Base-by-base conservation (phyloP, 1,284 basidiomycete species). In the Rhodotorula sp. region DNA sequence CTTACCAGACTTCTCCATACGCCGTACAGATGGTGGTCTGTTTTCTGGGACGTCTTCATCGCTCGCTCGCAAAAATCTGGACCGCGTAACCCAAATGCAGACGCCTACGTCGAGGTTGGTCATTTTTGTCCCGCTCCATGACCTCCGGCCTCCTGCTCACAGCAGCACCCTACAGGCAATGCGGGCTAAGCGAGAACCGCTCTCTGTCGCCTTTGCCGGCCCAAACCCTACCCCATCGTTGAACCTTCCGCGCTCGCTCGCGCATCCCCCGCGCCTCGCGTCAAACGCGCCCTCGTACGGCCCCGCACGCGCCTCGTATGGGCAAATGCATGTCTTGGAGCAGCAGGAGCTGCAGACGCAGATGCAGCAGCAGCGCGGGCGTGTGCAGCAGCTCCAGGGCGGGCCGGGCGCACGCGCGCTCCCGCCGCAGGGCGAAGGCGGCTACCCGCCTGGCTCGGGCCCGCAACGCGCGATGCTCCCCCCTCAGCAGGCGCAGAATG, bases 31-130 rank as follows among this genome's bases (percentile, higher is more conserved):
- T 81, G 82, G 78, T 84, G 83, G 83, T 74, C 78, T 29, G 79
- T 81, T 15, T 84, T 83, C 62, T 82, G 82, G 81, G 83, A 84
- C 50, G 78, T 82, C 3, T 82, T 83, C 58, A 81, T 79, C 29
- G 80, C 80, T 15, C 80, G 81, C 0, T 75, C 73, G 4, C 76
- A 77, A 25, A 83, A 82, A 63, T 80, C 80, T 2, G 79, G 77
- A 4, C 78, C 79, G 57, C 81, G 80, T 2, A 79, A 81, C 22
- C 78, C 79, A 19, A 80, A 80, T 59, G 80, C 81, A 1, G 77
- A 76, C 29, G 76, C 75, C 8, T 83, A 81, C 71, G 78, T 78
- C 61, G 82, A 83, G 64, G 82, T 81, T 50, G n/a, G n/a, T n/a
- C 58, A 21, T 51, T 56, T 34, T 19, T 34, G 22, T 15, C 27